These are phyloP conservation scores for Alliaria petiolata DNA, from an alignment of 345 rosid species.

Conservation along the genomic window DNA sequence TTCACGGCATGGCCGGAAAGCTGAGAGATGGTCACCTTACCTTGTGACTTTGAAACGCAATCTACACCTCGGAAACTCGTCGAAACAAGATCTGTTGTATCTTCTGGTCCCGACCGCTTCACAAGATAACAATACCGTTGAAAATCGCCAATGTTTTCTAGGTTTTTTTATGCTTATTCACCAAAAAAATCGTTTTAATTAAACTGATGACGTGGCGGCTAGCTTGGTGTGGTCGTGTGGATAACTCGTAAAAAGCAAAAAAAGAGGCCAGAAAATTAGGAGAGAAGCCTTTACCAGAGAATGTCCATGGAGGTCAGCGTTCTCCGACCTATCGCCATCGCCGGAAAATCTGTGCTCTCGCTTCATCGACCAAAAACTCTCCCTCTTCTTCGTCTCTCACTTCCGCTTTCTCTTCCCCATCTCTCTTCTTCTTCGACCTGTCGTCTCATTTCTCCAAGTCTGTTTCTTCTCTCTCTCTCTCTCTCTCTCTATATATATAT, in stretches of 20 bases:
- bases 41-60: too few relatives aligned
- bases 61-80: too few relatives aligned
- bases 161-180: too few relatives aligned
- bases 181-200: too few relatives aligned
- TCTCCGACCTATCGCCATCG: conserved; percentile 9
- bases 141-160: too few relatives aligned
- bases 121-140: too few relatives aligned
- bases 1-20: too few relatives aligned
- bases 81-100: too few relatives aligned
- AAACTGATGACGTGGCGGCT: not conserved
- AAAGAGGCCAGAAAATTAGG: not conserved
- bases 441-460: conserved; percentile 37
- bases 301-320: conserved; percentile 32
- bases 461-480: not conserved
- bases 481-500: too few relatives aligned
- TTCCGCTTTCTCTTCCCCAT: not conserved
- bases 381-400: conserved; percentile 15
- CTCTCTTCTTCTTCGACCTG: conserved; percentile 5
- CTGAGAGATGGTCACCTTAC: too few relatives aligned
- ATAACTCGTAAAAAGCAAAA: conserved; percentile 4
- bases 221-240: not conserved
- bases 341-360: not conserved
- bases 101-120: too few relatives aligned
- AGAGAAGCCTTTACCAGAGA: not conserved
- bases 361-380: not conserved